A percentile compares a stretch with the other conserved stretches of the same genome.
Evolutionary conservation across 257 asterid species (phyloP).

Genomic region (Fraxinus americana): DNA sequence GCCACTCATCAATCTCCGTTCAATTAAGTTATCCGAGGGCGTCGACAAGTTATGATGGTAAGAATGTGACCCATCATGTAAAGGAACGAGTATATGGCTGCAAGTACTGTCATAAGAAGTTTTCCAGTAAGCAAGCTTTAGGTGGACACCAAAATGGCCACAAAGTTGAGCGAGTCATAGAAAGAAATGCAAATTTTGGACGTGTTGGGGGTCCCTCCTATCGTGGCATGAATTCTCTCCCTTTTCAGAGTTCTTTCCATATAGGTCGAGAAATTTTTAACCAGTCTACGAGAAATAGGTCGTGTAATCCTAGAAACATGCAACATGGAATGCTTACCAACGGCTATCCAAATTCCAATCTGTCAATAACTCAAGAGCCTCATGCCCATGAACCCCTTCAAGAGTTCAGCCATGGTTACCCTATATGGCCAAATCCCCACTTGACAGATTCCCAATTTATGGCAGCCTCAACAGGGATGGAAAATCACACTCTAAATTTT

Average conservation of each 20-base stretch:
- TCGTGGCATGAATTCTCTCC: constrained; percentile 17
- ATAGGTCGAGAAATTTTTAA: constrained; percentile 2
- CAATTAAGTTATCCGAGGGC: background rate
- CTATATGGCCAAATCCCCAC: background rate
- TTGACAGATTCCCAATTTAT: background rate
- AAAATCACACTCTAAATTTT: constrained; percentile 13
- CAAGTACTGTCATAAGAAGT: constrained; percentile 31
- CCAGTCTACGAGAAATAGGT: constrained; percentile 1
- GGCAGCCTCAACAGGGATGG: constrained; percentile 12
- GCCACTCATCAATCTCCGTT: background rate
- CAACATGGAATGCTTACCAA: constrained; percentile 21
- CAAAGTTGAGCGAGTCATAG: constrained; percentile 29
- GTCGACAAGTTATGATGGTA: background rate
- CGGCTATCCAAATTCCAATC: constrained; percentile 1
- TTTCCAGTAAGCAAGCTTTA: constrained; percentile 35
- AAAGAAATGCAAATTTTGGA: constrained; percentile 14
- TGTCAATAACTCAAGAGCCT: constrained; percentile 15
- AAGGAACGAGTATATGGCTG: constrained; percentile 23
- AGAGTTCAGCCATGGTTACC: background rate
- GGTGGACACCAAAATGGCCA: constrained; percentile 42
- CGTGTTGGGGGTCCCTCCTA: background rate
- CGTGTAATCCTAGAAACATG: constrained; percentile 11
- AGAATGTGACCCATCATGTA: background rate
- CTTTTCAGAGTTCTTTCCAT: constrained; percentile 22
- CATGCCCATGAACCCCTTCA: constrained; percentile 9